These are phyloP conservation scores for Nannochloris sp. DNA, from an alignment of 139 green algal species.

Conservation along the genomic window DNA sequence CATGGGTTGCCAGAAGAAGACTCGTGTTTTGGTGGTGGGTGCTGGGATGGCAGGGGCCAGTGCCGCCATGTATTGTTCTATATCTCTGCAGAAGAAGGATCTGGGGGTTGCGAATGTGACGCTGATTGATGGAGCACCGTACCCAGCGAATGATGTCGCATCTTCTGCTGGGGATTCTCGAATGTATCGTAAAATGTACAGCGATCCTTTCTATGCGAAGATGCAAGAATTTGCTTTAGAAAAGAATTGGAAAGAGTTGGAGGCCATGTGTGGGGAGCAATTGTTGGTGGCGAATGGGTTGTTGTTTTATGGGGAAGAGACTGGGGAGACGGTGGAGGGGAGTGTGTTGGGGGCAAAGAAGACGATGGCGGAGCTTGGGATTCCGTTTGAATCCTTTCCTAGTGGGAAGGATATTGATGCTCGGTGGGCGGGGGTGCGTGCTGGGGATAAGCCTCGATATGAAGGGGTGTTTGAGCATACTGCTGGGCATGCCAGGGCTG, in stretches of 20 bases:
- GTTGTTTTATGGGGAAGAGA: conserved; percentile 1
- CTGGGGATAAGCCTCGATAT: conserved; percentile 2
- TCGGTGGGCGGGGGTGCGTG: background rate
- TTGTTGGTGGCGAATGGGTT: background rate
- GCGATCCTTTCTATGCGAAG: background rate
- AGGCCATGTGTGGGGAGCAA: background rate
- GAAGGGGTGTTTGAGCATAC: conserved; percentile 6
- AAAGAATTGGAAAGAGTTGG: background rate
- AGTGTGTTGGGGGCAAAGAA: background rate
- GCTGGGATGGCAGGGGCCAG: background rate
- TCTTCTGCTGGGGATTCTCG: background rate
- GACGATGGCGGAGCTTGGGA: conserved; percentile 2
- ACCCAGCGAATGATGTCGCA: background rate
- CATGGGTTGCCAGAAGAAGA: background rate
- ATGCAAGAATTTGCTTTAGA: background rate
- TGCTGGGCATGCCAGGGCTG: background rate
- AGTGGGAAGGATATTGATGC: background rate
- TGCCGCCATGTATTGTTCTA: background rate
- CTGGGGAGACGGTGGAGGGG: conserved; percentile 2
- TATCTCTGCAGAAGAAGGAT: background rate
- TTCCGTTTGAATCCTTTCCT: background rate
- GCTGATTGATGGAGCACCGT: background rate
- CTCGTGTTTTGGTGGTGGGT: background rate
- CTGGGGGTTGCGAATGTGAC: background rate
- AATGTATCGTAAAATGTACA: conserved; percentile 2